A percentile compares a stretch with the other conserved stretches of the same genome.
These are phyloP conservation scores for Volvox africanus DNA, from an alignment of 139 green algal species.

Conservation along the genomic window DNA sequence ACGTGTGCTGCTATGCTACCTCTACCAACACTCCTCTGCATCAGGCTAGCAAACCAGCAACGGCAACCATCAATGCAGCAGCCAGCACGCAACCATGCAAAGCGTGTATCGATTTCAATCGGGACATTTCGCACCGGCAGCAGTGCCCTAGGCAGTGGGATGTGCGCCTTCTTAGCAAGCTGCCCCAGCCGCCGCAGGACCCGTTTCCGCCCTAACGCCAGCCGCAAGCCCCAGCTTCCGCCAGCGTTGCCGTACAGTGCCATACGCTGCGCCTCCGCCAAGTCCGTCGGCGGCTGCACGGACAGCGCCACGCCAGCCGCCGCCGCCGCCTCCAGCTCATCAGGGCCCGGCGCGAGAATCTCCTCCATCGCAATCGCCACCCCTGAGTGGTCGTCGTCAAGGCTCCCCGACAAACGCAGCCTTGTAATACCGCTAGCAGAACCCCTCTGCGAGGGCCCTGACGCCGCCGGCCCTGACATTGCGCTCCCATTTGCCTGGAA, in stretches of 20 bases:
- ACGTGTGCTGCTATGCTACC: too few species aligned
- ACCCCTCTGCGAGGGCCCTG: too few species aligned
- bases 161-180: neutral
- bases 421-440: too few species aligned
- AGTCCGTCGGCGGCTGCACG: neutral
- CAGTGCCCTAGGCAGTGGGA: conserved; percentile 35
- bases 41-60: too few species aligned
- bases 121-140: conserved; percentile 1
- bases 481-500: too few species aligned
- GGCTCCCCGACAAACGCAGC: neutral
- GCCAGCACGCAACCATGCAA: too few species aligned
- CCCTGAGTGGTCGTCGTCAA: conserved; percentile 5
- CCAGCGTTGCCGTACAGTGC: neutral
- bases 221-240: neutral
- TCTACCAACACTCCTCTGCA: too few species aligned
- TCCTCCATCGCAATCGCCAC: conserved; percentile 29
- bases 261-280: neutral
- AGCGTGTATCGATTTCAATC: too few species aligned
- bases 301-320: neutral
- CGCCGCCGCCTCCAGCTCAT: neutral
- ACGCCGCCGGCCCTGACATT: neutral
- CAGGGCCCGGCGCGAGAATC: conserved; percentile 10
- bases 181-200: neutral
- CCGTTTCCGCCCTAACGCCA: neutral
- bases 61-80: too few species aligned